phyloP scores from a whole-genome alignment of 257 asterid species.

The Rauvolfia tetraphylla region DNA sequence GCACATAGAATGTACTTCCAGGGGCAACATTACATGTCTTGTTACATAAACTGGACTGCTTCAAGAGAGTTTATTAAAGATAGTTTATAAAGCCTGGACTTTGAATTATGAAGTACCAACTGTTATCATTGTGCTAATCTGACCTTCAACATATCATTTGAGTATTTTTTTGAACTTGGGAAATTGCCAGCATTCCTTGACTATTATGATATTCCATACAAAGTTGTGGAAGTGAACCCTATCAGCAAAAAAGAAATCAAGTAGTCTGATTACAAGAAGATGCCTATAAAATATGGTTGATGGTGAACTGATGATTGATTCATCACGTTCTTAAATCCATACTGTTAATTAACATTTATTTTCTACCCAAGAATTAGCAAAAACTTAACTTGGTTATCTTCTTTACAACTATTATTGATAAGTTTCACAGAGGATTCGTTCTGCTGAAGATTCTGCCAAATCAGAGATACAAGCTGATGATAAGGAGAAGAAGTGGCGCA shows the following conservation, averaged over 20 bases:
- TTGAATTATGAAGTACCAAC: neutral
- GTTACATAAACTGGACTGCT: neutral
- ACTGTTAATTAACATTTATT: neutral
- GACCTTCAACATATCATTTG: neutral
- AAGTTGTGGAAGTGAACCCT: slow-evolving; percentile 91
- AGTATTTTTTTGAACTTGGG: neutral
- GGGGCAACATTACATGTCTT: neutral
- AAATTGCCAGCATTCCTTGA: slow-evolving; percentile 72
- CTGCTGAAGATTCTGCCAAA: slow-evolving; percentile 30
- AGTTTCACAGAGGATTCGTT: slow-evolving; percentile 43
- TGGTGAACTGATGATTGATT: slow-evolving; percentile 80
- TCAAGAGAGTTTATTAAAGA: too few species aligned
- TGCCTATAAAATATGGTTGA: slow-evolving; percentile 89
- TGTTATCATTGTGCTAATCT: neutral
- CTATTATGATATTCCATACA: slow-evolving; percentile 77
- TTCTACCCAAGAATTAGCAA: neutral
- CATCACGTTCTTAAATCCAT: slow-evolving; percentile 56
- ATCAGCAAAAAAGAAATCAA: slow-evolving; percentile 83
- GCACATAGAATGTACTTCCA: neutral
- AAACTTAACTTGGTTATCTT: neutral
- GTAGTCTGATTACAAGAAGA: slow-evolving; percentile 94
- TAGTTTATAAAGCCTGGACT: neutral
- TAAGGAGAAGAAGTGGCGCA: slow-evolving; percentile 92
- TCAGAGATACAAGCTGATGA: slow-evolving; percentile 39
- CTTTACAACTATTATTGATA: slow-evolving; percentile 63